phyloP scores from a whole-genome alignment of 805 yeast genomes.

The Wickerhamomyces strasburgensis region DNA sequence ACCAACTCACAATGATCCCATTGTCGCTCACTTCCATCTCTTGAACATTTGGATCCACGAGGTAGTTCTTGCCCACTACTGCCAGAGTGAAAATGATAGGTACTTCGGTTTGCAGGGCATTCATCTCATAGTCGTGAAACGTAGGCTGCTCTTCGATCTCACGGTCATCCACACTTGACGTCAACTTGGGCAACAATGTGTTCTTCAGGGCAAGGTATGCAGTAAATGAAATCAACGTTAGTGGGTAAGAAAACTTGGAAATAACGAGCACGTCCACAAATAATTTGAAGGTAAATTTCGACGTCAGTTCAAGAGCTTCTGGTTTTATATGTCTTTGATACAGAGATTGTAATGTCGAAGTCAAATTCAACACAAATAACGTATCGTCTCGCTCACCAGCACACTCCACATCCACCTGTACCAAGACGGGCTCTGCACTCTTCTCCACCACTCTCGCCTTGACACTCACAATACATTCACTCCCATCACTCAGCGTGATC shows the following conservation, averaged over 20 bases:
- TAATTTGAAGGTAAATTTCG: slow-evolving; percentile 70
- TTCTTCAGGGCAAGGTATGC: slow-evolving; percentile 76
- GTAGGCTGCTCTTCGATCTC: slow-evolving; percentile 82
- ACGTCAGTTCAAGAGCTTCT: slow-evolving; percentile 54
- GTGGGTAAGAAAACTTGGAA: slow-evolving; percentile 74
- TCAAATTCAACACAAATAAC: slow-evolving; percentile 55
- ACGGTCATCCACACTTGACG: slow-evolving; percentile 60
- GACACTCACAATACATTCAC: slow-evolving; percentile 88
- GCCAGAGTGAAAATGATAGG: slow-evolving; percentile 79
- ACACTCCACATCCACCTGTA: slow-evolving; percentile 78
- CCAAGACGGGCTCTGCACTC: slow-evolving; percentile 39
- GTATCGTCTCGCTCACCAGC: slow-evolving; percentile 79
- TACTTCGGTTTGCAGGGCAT: slow-evolving; percentile 53
- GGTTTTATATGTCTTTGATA: slow-evolving; percentile 49
- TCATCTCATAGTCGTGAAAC: slow-evolving; percentile 81
- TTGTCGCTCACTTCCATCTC: slow-evolving; percentile 88
- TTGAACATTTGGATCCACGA: slow-evolving; percentile 83
- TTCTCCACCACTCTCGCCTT: slow-evolving; percentile 74
- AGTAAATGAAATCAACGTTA: slow-evolving; percentile 75
- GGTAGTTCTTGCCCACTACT: slow-evolving; percentile 55
- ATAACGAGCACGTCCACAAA: slow-evolving; percentile 77
- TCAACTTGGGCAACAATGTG: slow-evolving; percentile 67
- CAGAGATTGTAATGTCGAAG: slow-evolving; percentile 54
- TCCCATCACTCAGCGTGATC: slow-evolving; percentile 80
- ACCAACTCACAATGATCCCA: slow-evolving; percentile 73